These are phyloP conservation scores for Candida sanyaensis DNA, from an alignment of 1,139 yeast species.

Conservation along the genomic window DNA sequence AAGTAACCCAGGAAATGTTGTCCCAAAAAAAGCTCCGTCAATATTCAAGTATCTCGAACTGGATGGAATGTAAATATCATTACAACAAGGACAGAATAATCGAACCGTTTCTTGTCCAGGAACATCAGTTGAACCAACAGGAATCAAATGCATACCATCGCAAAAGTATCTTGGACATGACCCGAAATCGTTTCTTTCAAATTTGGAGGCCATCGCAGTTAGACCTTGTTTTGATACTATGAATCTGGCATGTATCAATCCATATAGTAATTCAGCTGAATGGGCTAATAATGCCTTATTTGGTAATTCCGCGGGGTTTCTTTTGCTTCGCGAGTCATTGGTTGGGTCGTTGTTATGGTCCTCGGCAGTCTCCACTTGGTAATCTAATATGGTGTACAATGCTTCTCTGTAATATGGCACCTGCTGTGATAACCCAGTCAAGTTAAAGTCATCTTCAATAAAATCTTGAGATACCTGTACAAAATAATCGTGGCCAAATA, in stretches of 20 bases:
- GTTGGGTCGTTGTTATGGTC: slow-evolving; percentile 25
- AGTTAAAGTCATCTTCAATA: slow-evolving; percentile 93
- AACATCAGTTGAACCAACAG: slow-evolving; percentile 88
- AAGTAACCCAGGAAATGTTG: slow-evolving; percentile 91
- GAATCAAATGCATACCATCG: slow-evolving; percentile 89
- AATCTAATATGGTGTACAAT: slow-evolving; percentile 75
- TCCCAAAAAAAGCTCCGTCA: slow-evolving; percentile 97
- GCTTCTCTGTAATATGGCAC: slow-evolving; percentile 95
- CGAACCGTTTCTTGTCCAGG: slow-evolving; percentile 93
- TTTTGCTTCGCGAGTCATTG: slow-evolving; percentile 4
- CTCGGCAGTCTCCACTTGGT: slow-evolving; percentile 79
- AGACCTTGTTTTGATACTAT: slow-evolving; percentile 89
- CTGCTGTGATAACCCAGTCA: slow-evolving; percentile 82
- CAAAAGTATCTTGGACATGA: slow-evolving; percentile 89
- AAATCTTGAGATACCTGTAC: slow-evolving; percentile 92
- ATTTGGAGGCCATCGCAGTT: slow-evolving; percentile 94
- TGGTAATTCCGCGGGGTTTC: slow-evolving; percentile 48
- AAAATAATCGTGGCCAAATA: slow-evolving; percentile 90
- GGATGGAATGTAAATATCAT: slow-evolving; percentile 85
- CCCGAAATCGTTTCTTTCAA: slow-evolving; percentile 87
- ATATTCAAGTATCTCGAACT: slow-evolving; percentile 82
- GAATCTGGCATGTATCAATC: slow-evolving; percentile 90
- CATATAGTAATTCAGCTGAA: slow-evolving; percentile 89
- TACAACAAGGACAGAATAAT: slow-evolving; percentile 91
- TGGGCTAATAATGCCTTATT: slow-evolving; percentile 79